Base-by-base conservation (phyloP, 2,329 filamentous ascomycete genomes). In the Cladosporium sp. region DNA sequence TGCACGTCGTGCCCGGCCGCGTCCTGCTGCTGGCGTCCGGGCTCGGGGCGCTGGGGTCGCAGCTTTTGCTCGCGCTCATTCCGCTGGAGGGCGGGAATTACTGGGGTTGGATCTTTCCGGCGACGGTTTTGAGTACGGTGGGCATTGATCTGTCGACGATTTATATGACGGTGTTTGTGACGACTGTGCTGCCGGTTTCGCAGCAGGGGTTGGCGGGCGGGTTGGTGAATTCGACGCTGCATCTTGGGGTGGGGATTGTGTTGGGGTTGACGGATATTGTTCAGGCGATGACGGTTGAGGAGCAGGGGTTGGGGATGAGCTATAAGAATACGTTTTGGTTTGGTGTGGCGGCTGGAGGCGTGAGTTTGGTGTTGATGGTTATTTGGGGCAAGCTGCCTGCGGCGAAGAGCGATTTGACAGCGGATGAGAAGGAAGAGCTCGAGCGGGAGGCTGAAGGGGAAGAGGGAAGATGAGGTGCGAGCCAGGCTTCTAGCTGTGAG, bases 121-220 rank as follows among this genome's bases (percentile, higher is more conserved):
- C 80, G 52, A 85, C 85, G 81, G 65, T 84, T 70, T 79, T 82
- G 55, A 78, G 77, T 9, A 90, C 86, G 0, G 74, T 89, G 33
- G 85, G 84, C 16, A 82, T 89, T 54, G 87, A 90, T 61, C 81
- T 89, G 49, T 82, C 81, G 3, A 89, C 84, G 68, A 88, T 85
- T 62, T 77, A 89, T 1, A 80, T 82, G 19, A 89, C 86, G 61
- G 78, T 90, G 51, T 89, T 87, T 67, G 85, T 63, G 34, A 89
- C 86, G 0, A 89, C 85, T 0, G 81, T 79, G 19, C 74, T 89
- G 57, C 84, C 86, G 0, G 73, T 74, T 4, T 75, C 79, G n/a
- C 74, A 81, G 43, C 86, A 90, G 63, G 85, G 85, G 0, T 73
- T 87, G 0, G 86, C 85, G 0, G 85, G 85, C 1, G 86, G 82